Evolutionary conservation across 768 basidiomycete species (phyloP), one percentile per base, ranked within the genome.

Genomic region (Podaxis mareebaensis): DNA sequence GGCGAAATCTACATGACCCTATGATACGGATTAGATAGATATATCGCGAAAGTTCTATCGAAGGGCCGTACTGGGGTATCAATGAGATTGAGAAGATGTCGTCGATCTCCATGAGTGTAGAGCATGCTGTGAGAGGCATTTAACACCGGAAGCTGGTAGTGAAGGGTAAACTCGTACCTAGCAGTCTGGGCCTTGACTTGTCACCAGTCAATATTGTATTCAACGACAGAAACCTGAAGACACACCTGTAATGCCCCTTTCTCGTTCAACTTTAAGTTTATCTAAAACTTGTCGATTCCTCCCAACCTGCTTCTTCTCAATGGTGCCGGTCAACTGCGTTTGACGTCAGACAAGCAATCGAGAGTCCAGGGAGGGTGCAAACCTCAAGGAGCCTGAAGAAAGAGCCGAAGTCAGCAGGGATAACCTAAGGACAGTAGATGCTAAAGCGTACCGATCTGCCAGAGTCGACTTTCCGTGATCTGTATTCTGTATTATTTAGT

Each of bases 1-100:
- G 63, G 93, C 85, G 76, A 99, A 99, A 78, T 99, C 97, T 40
- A 98, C 97, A 76, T 99, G 97, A 1, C 97, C 96, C 86, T 92
- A 66, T 7, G 13, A 62, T 61, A 26, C 11, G 26, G 42, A 53
- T 30, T 54, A 40, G 53, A 51, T 28, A 36, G 33, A 8, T 42
- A 30, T 44, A 39, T 17, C 58, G 42, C 28, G 40, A n/a, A 44
- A 55, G 40, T 54, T 49, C 22, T 38, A 26, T 11, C 53, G 48
- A 33, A 39, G 51, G 48, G 44, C 71, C 82, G 59, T 68, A 91
- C 93, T 52, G 96, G 96, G 0, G 97, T 99, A 75, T 99, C 97
- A 69, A 99, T 95, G 28, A 99, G 79, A 75, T 99, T 99, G 64
- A 99, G 81, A 63, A 99, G 80, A 71, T 92, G 89, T 7, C 75